Percentiles rank a stretch among this genome's conserved stretches.
Conservation (phyloP, 2,329 filamentous ascomycete species). For the Trichophyton verrucosum region DNA sequence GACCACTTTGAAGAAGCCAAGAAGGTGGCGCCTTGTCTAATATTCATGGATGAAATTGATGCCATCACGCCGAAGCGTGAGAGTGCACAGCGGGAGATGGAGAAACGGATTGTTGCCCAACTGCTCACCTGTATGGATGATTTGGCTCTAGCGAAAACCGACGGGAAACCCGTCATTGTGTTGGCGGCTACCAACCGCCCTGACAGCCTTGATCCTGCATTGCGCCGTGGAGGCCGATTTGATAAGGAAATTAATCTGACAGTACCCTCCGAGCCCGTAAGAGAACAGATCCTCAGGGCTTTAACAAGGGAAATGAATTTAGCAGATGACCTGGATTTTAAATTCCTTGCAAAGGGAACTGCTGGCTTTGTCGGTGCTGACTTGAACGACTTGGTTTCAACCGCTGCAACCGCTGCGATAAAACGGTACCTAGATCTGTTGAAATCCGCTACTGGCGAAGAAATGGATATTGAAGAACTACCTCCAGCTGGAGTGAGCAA, state of each 20-base stretch:
- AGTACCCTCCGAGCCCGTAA: slow-evolving; percentile 66
- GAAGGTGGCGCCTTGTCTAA: slow-evolving; percentile 68
- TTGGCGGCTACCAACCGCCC: slow-evolving; percentile 83
- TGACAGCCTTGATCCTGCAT: slow-evolving; percentile 68
- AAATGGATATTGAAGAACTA: slow-evolving; percentile 42
- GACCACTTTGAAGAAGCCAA: slow-evolving; percentile 83
- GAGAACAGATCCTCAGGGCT: slow-evolving; percentile 65
- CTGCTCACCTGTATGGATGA: slow-evolving; percentile 79
- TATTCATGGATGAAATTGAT: slow-evolving; percentile 90
- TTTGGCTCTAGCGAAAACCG: slow-evolving; percentile 57
- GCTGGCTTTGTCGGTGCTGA: slow-evolving; percentile 91
- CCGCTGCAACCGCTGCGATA: slow-evolving; percentile 53
- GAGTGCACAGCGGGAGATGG: slow-evolving; percentile 73
- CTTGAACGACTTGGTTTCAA: slow-evolving; percentile 58
- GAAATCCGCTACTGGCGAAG: slow-evolving; percentile 28
- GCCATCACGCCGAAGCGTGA: slow-evolving; percentile 79
- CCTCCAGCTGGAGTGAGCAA: slow-evolving; percentile 20
- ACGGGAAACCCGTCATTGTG: slow-evolving; percentile 70
- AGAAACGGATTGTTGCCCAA: slow-evolving; percentile 73
- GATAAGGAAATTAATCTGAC: slow-evolving; percentile 76
- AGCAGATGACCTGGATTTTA: slow-evolving; percentile 59
- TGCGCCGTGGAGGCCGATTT: slow-evolving; percentile 64
- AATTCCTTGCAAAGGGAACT: slow-evolving; percentile 63
- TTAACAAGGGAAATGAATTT: slow-evolving; percentile 56
- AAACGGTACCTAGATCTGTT: slow-evolving; percentile 46